Evolutionary conservation across 148 eudicot species (phyloP).

Genomic region (Amaranthus palmeri): DNA sequence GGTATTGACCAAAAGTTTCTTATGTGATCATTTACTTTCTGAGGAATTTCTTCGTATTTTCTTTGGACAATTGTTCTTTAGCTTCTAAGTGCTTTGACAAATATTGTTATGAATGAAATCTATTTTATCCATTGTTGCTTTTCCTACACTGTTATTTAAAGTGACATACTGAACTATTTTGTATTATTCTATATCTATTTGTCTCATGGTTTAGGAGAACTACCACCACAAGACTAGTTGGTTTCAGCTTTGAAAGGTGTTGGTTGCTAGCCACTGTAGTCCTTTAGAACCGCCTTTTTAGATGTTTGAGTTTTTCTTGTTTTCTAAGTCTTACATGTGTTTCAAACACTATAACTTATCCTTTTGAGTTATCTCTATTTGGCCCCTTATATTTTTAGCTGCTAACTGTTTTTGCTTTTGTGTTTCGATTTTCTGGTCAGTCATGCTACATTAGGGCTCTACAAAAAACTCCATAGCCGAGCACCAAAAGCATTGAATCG

Average conservation of each 20-base stretch:
- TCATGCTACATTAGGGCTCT: constrained; percentile 96
- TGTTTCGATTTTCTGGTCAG: constrained; percentile 30
- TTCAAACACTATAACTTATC: not conserved
- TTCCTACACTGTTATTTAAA: not conserved
- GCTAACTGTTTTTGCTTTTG: not conserved
- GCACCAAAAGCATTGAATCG: constrained; percentile 91
- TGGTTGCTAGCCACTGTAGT: not conserved
- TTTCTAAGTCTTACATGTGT: not conserved
- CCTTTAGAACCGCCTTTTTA: not conserved
- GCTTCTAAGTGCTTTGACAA: not conserved
- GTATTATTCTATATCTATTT: not conserved
- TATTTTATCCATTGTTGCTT: not conserved
- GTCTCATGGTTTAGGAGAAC: not conserved
- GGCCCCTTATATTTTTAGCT: not conserved
- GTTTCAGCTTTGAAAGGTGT: not conserved
- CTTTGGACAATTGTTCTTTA: not conserved
- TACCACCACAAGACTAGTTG: not conserved
- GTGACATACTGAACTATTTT: not conserved
- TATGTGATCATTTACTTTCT: constrained; percentile 4
- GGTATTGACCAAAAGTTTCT: constrained; percentile 33
- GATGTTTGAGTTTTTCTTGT: not conserved
- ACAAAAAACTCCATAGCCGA: constrained; percentile 74
- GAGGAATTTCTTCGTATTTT: constrained; percentile 1
- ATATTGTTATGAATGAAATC: not conserved
- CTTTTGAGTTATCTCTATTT: not conserved